Conservation (phyloP, 306 rosid species). For the Cucumis cinereus region DNA sequence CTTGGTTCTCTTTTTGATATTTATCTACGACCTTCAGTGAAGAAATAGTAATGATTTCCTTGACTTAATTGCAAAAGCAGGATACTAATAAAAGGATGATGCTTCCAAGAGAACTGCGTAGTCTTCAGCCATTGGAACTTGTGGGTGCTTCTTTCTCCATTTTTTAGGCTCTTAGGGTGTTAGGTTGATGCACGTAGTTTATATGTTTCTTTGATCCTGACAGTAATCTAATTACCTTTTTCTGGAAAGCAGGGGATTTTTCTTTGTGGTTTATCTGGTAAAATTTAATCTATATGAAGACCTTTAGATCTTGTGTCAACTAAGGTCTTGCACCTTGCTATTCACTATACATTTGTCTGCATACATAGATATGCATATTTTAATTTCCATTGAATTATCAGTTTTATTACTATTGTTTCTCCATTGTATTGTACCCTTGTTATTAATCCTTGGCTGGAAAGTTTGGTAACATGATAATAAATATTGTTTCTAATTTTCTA, state of each 20-base stretch:
- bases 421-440: not conserved
- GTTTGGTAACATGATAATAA: not conserved
- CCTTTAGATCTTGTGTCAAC: not conserved
- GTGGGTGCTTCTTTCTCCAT: constrained; percentile 31
- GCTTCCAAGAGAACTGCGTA: constrained; percentile 83
- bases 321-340: not conserved
- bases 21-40: not conserved
- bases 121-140: constrained; percentile 62
- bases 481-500: not conserved
- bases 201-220: not conserved
- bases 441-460: not conserved
- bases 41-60: not conserved
- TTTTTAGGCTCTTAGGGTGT: not conserved
- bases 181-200: not conserved
- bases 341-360: not conserved
- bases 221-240: not conserved
- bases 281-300: not conserved
- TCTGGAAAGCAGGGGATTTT: not conserved
- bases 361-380: not conserved
- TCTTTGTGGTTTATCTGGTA: not conserved
- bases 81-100: constrained; percentile 62
- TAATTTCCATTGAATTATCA: not conserved
- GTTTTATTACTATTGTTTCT: not conserved
- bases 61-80: constrained; percentile 32
- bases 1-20: constrained; percentile 8